phyloP scores from a whole-genome alignment of 352 stramenopile species.

The Pilasporangium apinafurcum region DNA sequence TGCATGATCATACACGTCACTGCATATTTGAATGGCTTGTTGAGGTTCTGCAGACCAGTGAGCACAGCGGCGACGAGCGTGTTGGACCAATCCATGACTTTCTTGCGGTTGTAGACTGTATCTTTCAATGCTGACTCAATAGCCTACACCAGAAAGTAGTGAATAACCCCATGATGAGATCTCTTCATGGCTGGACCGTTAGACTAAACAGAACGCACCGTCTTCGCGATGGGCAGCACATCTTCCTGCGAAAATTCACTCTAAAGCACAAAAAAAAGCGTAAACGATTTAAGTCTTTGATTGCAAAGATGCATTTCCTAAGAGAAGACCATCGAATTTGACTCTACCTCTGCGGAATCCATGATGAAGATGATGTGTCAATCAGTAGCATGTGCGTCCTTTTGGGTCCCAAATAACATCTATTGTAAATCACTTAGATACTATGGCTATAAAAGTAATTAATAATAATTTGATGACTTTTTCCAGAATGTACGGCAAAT shows the following conservation, averaged over 20 bases:
- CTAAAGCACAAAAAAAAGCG: constrained; percentile 9
- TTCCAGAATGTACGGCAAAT: too few species aligned
- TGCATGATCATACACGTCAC: constrained; percentile 85
- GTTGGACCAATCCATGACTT: constrained; percentile 83
- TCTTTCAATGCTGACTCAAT: constrained; percentile 77
- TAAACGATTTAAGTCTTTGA: neutral
- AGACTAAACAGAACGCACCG: constrained; percentile 12
- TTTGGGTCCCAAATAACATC: too few species aligned
- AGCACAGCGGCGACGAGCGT: constrained; percentile 74
- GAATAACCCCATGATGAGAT: neutral
- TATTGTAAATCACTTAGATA: too few species aligned
- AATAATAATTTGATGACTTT: too few species aligned
- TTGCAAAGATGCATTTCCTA: neutral
- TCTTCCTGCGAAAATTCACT: constrained; percentile 78
- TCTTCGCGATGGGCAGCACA: constrained; percentile 69
- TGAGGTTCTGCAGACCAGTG: constrained; percentile 78
- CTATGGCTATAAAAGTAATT: too few species aligned
- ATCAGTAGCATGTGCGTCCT: neutral
- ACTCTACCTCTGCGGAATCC: constrained; percentile 37
- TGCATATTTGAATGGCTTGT: constrained; percentile 85
- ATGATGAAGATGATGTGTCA: constrained; percentile 13
- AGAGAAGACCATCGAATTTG: neutral
- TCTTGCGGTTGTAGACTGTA: constrained; percentile 83
- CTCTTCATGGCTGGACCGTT: too few species aligned
- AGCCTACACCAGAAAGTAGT: constrained; percentile 28